Percentiles rank a stretch among this genome's conserved stretches.
phyloP scores from a whole-genome alignment of 305 asterid species.

The Fraxinus velutina region DNA sequence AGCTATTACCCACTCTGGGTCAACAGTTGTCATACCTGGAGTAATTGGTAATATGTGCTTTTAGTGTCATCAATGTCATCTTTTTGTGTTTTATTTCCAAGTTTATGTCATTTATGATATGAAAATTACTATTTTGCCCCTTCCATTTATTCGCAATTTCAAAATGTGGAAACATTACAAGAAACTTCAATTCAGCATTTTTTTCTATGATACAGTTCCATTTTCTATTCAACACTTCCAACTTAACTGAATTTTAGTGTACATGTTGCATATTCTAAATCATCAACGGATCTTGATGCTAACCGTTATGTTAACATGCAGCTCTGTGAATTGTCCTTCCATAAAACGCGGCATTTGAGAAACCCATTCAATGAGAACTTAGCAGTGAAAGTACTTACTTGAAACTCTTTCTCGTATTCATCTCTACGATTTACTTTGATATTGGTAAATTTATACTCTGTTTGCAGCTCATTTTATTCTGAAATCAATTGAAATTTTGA shows the following conservation, averaged over 20 bases:
- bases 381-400: conserved; percentile 79
- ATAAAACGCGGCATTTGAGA: conserved; percentile 77
- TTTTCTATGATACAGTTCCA: conserved; percentile 5
- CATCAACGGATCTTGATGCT: neutral
- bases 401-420: conserved; percentile 10
- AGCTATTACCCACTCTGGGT: neutral
- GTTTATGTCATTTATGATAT: neutral
- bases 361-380: conserved; percentile 88
- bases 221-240: conserved; percentile 7
- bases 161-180: conserved; percentile 4
- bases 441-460: neutral
- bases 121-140: neutral
- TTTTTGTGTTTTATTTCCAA: conserved; percentile 4
- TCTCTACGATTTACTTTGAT: neutral
- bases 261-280: neutral
- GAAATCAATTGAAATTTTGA: neutral
- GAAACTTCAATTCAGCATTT: neutral
- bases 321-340: conserved; percentile 95
- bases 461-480: neutral
- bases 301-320: conserved; percentile 42
- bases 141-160: neutral
- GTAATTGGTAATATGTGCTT: neutral
- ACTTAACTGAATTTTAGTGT: conserved; percentile 14
- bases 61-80: neutral
- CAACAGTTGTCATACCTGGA: neutral